phyloP scores from a whole-genome alignment of 2,329 filamentous ascomycete species.

The Biscogniauxia marginata region DNA sequence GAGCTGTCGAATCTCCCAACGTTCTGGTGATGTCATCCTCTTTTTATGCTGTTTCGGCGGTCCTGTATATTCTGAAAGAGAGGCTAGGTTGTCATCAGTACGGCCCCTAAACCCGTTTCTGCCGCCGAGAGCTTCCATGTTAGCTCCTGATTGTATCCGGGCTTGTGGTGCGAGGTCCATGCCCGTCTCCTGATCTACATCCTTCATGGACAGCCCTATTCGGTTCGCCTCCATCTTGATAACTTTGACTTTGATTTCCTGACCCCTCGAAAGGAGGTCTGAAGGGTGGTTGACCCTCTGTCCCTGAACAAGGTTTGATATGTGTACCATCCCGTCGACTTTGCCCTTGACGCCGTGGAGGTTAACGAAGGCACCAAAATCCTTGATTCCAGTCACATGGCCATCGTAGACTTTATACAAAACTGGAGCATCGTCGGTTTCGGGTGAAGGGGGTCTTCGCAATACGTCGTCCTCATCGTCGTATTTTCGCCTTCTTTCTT shows the following conservation, averaged over 20 bases:
- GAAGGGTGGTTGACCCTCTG: slow-evolving; percentile 89
- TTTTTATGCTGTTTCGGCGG: slow-evolving; percentile 69
- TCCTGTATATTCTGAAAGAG: slow-evolving; percentile 61
- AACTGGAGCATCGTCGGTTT: slow-evolving; percentile 78
- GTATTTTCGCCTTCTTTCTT: slow-evolving; percentile 46
- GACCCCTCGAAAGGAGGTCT: slow-evolving; percentile 76
- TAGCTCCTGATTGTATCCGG: slow-evolving; percentile 83
- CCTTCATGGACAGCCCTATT: slow-evolving; percentile 93
- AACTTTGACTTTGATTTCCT: slow-evolving; percentile 90
- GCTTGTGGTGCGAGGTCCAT: slow-evolving; percentile 77
- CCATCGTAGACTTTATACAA: slow-evolving; percentile 89
- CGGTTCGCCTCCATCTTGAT: slow-evolving; percentile 78
- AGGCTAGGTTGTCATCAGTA: slow-evolving; percentile 50
- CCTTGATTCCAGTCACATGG: slow-evolving; percentile 86
- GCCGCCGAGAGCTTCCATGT: slow-evolving; percentile 74
- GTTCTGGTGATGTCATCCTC: slow-evolving; percentile 90
- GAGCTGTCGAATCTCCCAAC: slow-evolving; percentile 96
- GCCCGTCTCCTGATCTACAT: slow-evolving; percentile 88
- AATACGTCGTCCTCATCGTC: slow-evolving; percentile 53
- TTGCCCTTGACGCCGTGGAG: slow-evolving; percentile 83
- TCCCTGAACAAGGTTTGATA: slow-evolving; percentile 83
- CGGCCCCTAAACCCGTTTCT: slow-evolving; percentile 50
- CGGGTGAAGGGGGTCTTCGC: slow-evolving; percentile 63
- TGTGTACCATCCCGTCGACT: slow-evolving; percentile 89
- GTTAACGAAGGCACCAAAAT: slow-evolving; percentile 95